phyloP scores from a whole-genome alignment of 306 rosid genomes.

The Acacia acuminata region DNA sequence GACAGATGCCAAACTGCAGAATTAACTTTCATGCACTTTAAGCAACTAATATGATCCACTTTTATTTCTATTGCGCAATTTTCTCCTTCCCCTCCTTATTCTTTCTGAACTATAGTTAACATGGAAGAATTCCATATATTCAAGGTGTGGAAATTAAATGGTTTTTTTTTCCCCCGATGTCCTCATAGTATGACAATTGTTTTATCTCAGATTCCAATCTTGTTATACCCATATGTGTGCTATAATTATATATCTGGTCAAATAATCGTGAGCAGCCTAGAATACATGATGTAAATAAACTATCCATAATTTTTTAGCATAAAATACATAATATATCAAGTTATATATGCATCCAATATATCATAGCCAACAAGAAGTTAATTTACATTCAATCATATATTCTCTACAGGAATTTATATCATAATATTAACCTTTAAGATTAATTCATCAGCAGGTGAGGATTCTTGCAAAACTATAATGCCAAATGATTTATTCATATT shows the following conservation, averaged over 20 bases:
- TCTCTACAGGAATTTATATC: neutral
- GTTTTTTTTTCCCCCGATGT: neutral
- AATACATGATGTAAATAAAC: neutral
- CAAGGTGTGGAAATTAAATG: neutral
- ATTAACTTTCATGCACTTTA: neutral
- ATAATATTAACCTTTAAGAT: neutral
- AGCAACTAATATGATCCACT: neutral
- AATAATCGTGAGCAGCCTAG: neutral
- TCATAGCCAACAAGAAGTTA: neutral
- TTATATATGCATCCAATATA: neutral
- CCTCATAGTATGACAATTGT: neutral
- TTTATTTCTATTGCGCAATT: neutral
- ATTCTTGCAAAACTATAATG: neutral
- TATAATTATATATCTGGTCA: too few species aligned
- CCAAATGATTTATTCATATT: neutral
- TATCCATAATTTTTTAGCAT: too few species aligned
- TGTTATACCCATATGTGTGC: neutral
- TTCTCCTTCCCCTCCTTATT: neutral
- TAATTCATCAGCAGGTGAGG: neutral
- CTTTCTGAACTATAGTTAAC: neutral
- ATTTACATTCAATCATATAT: neutral
- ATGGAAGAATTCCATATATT: neutral
- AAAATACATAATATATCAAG: too few species aligned
- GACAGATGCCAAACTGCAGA: neutral
- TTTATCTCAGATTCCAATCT: neutral